Conservation (phyloP, 202 grass and related monocot genomes). For the Setaria viridis region DNA sequence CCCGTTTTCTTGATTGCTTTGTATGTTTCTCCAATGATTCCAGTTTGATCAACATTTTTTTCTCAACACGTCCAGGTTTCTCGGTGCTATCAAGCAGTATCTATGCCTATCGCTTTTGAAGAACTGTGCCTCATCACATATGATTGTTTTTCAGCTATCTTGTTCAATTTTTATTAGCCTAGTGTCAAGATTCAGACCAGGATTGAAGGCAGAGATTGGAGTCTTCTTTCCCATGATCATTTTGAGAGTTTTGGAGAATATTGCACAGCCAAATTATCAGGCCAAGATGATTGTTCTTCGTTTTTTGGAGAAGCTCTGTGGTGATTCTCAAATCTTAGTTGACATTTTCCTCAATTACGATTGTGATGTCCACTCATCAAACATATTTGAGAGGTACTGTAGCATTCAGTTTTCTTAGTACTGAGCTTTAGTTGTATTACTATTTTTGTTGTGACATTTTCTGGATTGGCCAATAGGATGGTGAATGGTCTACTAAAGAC, state of each 20-base stretch:
- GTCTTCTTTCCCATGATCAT: slow-evolving; percentile 99
- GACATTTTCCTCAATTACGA: slow-evolving; percentile 99
- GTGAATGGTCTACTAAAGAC: slow-evolving; percentile 98
- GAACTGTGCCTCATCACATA: slow-evolving; percentile 95
- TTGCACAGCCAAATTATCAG: slow-evolving; percentile 98
- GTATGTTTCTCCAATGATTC: slow-evolving; percentile 8
- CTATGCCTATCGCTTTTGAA: slow-evolving; percentile 94
- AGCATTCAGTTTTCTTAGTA: slow-evolving; percentile 15
- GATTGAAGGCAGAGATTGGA: slow-evolving; percentile 99
- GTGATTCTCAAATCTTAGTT: slow-evolving; percentile 96
- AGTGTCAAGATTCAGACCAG: slow-evolving; percentile 98
- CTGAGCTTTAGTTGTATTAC: slow-evolving; percentile 37
- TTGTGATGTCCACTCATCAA: slow-evolving; percentile 97
- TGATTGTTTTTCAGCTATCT: slow-evolving; percentile 99
- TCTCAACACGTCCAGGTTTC: slow-evolving; percentile 78
- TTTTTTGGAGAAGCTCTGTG: slow-evolving; percentile 92
- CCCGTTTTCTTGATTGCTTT: slow-evolving; percentile 39
- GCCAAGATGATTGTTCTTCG: slow-evolving; percentile 98
- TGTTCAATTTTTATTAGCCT: slow-evolving; percentile 99
- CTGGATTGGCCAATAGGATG: slow-evolving; percentile 68
- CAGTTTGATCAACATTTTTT: slow-evolving; percentile 41
- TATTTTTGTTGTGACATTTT: slow-evolving; percentile 33
- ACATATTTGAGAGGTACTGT: slow-evolving; percentile 96
- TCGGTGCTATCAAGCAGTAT: slow-evolving; percentile 99
- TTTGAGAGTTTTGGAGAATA: slow-evolving; percentile 97